Percentiles rank a stretch among this genome's conserved stretches.
Evolutionary conservation across 208 protist genomes (phyloP).

Genomic region (Leishmania martiniquensis): DNA sequence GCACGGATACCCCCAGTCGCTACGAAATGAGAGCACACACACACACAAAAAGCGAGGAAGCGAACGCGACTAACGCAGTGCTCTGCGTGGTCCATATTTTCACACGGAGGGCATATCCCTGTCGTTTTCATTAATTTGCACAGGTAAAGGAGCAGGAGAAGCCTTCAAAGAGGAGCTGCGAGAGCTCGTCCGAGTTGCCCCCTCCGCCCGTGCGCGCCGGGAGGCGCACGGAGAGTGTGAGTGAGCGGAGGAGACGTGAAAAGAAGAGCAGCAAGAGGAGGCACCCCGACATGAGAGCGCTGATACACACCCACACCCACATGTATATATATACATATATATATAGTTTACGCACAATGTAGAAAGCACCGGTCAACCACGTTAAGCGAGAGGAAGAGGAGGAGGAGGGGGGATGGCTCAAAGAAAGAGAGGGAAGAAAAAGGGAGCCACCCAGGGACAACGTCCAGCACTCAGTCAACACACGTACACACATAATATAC

Average conservation of each 20-base stretch:
- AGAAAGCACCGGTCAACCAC: too few species aligned
- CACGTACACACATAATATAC: background rate
- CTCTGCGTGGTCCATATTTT: background rate
- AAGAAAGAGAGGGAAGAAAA: background rate
- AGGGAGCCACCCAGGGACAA: background rate
- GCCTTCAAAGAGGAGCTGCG: too few species aligned
- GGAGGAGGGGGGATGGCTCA: background rate
- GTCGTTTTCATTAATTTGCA: too few species aligned
- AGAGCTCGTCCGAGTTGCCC: too few species aligned
- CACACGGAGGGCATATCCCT: too few species aligned
- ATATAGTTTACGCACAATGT: too few species aligned
- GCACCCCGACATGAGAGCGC: too few species aligned
- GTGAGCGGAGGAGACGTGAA: background rate
- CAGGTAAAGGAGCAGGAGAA: too few species aligned
- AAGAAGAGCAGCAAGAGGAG: background rate
- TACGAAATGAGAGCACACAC: background rate
- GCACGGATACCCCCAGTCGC: background rate
- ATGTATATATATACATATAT: too few species aligned
- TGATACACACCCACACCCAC: too few species aligned
- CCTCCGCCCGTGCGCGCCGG: too few species aligned
- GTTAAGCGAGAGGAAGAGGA: background rate
- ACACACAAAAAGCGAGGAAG: background rate
- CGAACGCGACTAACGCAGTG: background rate
- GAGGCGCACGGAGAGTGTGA: too few species aligned
- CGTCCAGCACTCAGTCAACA: background rate